phyloP scores from a whole-genome alignment of 257 asterid genomes.

The Nicotiana knightiana region DNA sequence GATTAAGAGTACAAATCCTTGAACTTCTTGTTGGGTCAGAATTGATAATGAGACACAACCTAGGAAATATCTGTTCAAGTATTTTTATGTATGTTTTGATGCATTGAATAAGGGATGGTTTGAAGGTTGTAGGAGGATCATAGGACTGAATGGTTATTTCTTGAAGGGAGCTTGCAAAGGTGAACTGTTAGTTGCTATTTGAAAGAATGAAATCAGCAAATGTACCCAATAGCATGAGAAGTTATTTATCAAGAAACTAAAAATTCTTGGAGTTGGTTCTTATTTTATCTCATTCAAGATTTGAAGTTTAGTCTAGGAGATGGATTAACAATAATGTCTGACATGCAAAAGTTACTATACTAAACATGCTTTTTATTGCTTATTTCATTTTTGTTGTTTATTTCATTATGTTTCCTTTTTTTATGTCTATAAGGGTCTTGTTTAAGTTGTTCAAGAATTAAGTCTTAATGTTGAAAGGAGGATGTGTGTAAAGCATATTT shows the following conservation, averaged over 20 bases:
- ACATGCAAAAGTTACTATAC: neutral
- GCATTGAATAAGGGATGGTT: neutral
- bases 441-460: neutral
- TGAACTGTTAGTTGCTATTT: neutral
- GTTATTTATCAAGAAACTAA: neutral
- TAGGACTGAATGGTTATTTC: neutral
- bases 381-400: neutral
- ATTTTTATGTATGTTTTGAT: neutral
- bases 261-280: neutral
- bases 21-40: neutral
- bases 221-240: neutral
- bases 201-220: too few species aligned
- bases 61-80: neutral
- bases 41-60: neutral
- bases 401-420: neutral
- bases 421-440: neutral
- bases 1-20: neutral
- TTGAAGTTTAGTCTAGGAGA: neutral
- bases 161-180: neutral
- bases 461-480: neutral
- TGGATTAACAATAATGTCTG: neutral
- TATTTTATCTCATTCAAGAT: neutral
- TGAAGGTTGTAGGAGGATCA: neutral
- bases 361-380: too few species aligned
- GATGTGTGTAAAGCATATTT: neutral